phyloP scores from a whole-genome alignment of 2,329 filamentous ascomycete genomes.

The Fusarium drepaniforme region DNA sequence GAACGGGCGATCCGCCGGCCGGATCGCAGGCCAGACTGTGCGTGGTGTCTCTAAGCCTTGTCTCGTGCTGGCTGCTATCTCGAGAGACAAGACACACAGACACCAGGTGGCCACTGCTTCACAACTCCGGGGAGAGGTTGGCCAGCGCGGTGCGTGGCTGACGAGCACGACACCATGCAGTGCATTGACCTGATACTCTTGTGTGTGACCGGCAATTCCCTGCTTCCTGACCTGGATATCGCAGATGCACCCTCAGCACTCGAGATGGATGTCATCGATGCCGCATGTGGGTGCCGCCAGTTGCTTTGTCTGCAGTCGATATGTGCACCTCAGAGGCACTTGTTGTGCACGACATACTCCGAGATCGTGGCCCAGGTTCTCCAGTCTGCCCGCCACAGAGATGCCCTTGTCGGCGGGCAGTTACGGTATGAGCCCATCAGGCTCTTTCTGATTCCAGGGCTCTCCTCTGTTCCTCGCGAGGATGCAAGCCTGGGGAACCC shows the following conservation, averaged over 20 bases:
- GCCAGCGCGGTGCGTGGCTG: conserved; percentile 39
- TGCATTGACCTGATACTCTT: conserved; percentile 30
- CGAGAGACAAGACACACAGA: conserved; percentile 33
- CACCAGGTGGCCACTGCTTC: conserved; percentile 37
- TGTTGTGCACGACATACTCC: conserved; percentile 30
- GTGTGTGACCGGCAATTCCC: conserved; percentile 34
- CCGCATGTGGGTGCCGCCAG: conserved; percentile 29
- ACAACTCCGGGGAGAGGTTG: conserved; percentile 35
- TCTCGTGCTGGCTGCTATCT: conserved; percentile 11
- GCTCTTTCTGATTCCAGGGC: conserved; percentile 2
- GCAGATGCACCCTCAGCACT: conserved; percentile 20
- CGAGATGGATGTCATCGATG: conserved; percentile 27
- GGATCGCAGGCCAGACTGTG: conserved; percentile 34
- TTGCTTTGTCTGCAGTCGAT: conserved; percentile 28
- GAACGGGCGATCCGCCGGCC: conserved; percentile 20
- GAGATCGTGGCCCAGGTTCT: conserved; percentile 17
- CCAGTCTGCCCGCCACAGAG: conserved; percentile 13
- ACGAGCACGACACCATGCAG: conserved; percentile 32
- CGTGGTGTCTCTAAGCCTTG: conserved; percentile 33
- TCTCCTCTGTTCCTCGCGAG: conserved; percentile 5
- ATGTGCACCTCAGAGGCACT: conserved; percentile 27
- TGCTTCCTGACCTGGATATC: conserved; percentile 14
- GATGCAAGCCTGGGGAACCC: conserved; percentile 29
- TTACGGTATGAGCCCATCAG: conserved; percentile 12
- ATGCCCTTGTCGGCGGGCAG: conserved; percentile 12